Conservation (phyloP, 2,329 filamentous ascomycete species). For the Capronia epimyces region DNA sequence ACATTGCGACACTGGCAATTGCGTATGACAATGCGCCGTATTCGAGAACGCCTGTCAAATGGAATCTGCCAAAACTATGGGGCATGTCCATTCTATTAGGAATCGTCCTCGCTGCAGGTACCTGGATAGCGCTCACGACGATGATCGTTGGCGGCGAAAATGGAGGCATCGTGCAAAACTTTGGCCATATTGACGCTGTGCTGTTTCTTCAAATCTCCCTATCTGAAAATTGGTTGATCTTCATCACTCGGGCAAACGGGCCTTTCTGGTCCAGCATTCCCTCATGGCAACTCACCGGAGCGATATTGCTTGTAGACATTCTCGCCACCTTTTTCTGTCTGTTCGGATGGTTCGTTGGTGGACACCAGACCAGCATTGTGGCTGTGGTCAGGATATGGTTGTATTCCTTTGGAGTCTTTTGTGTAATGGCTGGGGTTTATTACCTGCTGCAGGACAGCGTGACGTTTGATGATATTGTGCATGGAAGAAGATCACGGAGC, state of each 20-base stretch:
- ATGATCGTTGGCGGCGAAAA: constrained; percentile 64
- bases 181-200: constrained; percentile 72
- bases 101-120: constrained; percentile 71
- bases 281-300: constrained; percentile 75
- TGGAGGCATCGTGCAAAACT: constrained; percentile 85
- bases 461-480: constrained; percentile 88
- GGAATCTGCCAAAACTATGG: constrained; percentile 92
- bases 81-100: constrained; percentile 84
- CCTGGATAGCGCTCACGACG: constrained; percentile 84
- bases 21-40: constrained; percentile 90
- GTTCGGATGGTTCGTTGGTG: constrained; percentile 73
- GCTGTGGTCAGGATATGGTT: constrained; percentile 85
- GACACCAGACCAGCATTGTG: constrained; percentile 65
- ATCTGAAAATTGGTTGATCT: constrained; percentile 94
- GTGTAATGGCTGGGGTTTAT: constrained; percentile 70
- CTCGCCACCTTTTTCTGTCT: constrained; percentile 79
- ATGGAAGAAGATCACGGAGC: constrained; percentile 64
- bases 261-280: constrained; percentile 87
- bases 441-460: constrained; percentile 76
- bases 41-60: constrained; percentile 82
- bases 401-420: constrained; percentile 86
- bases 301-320: constrained; percentile 75
- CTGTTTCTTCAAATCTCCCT: constrained; percentile 86
- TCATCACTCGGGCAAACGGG: constrained; percentile 89
- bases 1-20: constrained; percentile 86